Percentiles rank a stretch among this genome's conserved stretches.
Conservation (phyloP, 805 yeast genomes). For the Grigorovia humatica region DNA sequence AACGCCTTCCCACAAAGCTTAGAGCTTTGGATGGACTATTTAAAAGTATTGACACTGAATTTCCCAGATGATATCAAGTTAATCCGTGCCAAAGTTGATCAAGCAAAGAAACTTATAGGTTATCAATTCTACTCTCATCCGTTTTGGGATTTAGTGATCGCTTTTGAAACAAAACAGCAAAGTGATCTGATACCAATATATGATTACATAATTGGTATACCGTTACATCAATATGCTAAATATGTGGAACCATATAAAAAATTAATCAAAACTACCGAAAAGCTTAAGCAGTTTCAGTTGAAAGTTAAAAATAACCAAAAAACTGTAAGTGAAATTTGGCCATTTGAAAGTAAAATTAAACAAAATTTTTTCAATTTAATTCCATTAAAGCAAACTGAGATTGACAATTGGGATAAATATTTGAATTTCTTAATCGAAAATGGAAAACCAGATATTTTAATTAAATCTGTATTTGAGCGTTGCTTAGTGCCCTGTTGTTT, state of each 20-base stretch:
- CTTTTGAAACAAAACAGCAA: slow-evolving; percentile 40
- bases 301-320: slow-evolving; percentile 34
- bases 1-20: slow-evolving; percentile 45
- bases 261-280: slow-evolving; percentile 11
- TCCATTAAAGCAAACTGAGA: slow-evolving; percentile 35
- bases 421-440: slow-evolving; percentile 41
- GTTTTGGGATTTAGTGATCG: slow-evolving; percentile 73
- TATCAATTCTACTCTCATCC: slow-evolving; percentile 65
- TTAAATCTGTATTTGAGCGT: slow-evolving; percentile 54
- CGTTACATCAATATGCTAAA: slow-evolving; percentile 78
- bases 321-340: slow-evolving; percentile 55
- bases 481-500: slow-evolving; percentile 60
- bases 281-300: slow-evolving; percentile 29
- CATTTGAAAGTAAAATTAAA: slow-evolving; percentile 55
- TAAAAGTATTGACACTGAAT: slow-evolving; percentile 41
- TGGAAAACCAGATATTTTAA: slow-evolving; percentile 22
- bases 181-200: slow-evolving; percentile 34
- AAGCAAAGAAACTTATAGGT: slow-evolving; percentile 48
- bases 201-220: slow-evolving; percentile 41
- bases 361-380: slow-evolving; percentile 46
- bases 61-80: slow-evolving; percentile 23
- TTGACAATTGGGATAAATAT: slow-evolving; percentile 52
- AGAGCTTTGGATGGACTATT: slow-evolving; percentile 61
- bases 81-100: slow-evolving; percentile 36
- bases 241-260: slow-evolving; percentile 46